A percentile compares a stretch with the other conserved stretches of the same genome.
These are phyloP conservation scores for Ophiostoma fasciatum DNA, from an alignment of 2,329 filamentous ascomycete species.

Conservation along the genomic window DNA sequence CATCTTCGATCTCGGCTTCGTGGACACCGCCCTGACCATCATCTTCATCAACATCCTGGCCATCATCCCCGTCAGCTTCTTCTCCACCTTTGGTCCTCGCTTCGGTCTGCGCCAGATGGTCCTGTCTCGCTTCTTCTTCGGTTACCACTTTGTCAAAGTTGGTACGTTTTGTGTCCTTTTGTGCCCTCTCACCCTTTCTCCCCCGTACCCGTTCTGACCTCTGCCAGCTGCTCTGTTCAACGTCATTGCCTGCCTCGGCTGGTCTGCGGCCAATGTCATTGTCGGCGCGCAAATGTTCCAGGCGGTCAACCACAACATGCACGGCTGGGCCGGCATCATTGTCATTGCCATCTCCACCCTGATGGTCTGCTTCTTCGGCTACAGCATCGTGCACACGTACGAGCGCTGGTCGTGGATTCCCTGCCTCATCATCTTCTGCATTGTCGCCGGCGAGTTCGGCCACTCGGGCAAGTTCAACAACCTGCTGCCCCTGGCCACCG, in stretches of 20 bases:
- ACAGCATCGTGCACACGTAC: conserved; percentile 63
- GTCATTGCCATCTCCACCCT: conserved; percentile 57
- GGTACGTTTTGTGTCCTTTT: conserved; percentile 40
- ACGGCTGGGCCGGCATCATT: conserved; percentile 59
- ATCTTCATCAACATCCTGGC: conserved; percentile 63
- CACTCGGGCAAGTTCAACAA: conserved; percentile 33
- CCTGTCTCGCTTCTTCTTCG: conserved; percentile 45
- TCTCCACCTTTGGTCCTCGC: conserved; percentile 38
- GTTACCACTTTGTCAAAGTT: conserved; percentile 48
- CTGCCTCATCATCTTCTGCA: conserved; percentile 32
- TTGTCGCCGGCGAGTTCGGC: conserved; percentile 25
- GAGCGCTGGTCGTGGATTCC: conserved; percentile 65
- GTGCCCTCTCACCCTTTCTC: no score
- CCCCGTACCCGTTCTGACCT: background rate
- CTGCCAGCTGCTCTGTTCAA: conserved; percentile 51
- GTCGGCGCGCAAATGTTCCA: conserved; percentile 66
- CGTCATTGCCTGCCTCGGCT: conserved; percentile 56
- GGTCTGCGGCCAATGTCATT: conserved; percentile 65
- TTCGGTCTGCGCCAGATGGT: conserved; percentile 47
- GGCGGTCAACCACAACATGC: conserved; percentile 54
- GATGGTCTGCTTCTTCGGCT: conserved; percentile 56
- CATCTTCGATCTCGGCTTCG: conserved; percentile 55
- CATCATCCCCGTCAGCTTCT: conserved; percentile 37
- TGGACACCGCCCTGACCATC: conserved; percentile 56
- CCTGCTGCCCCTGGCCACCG: conserved; percentile 33